Evolutionary conservation across 306 rosid genomes (phyloP), one percentile per base, ranked within the genome.

Genomic region (Calophaca sinica): DNA sequence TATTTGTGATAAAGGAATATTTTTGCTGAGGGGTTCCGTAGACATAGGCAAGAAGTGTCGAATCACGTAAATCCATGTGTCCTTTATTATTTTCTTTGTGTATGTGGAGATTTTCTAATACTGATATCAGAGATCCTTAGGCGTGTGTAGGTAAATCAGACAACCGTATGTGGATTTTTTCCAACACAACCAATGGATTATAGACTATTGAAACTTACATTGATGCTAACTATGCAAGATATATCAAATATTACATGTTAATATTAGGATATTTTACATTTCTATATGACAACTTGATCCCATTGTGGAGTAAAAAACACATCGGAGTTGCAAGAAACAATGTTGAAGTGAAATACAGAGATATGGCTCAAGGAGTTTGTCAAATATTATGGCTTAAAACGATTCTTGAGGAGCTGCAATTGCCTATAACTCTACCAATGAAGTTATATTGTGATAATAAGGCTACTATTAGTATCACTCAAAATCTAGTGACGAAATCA

Each of bases 301-400:
- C 7, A 44, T 44, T 9, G 49, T 44, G 49, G 49, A 44, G n/a
- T 7, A 44, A 44, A 44, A 53, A 53, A 20, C 31, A 28, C 36
- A 57, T 1, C 38, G 26, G 26, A 39, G 20, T 58, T 31, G 42
- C 14, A 58, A 58, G 64, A 13, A 54, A 12, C 61, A 11, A 39
- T 31, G 64, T 9, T 32, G 64, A 32, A 31, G 8, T 15, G 4
- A 15, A 58, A 3, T 55, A 55, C 7, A 58, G 9, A 31, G 42
- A 39, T 58, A 58, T 58, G 15, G 42, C 64, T 58, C 64, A 4
- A 32, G 64, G 15, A 28, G 29, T 55, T 35, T 9, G 62, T 55
- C 9, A 52, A 52, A 52, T 52, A 52, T 6, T 15, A 10, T 7
- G 32, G 59, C 26, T 58, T 9, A 58, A 58, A 58, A 58, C 14